Percentiles rank a stretch among this genome's conserved stretches.
phyloP scores from a whole-genome alignment of 2,329 filamentous ascomycete species.

The Fusarium scirpi region DNA sequence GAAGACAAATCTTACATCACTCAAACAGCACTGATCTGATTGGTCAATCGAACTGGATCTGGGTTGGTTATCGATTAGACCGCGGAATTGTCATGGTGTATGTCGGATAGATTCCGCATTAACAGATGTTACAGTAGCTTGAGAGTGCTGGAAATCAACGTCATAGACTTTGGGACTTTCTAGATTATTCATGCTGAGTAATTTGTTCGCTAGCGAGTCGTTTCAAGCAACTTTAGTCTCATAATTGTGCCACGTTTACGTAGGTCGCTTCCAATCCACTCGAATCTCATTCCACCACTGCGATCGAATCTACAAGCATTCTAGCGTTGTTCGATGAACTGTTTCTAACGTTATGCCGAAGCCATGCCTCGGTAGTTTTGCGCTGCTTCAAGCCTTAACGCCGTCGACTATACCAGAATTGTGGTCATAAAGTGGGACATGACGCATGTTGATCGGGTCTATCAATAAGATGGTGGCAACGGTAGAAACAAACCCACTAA shows the following conservation, averaged over 20 bases:
- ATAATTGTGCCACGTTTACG: not conserved
- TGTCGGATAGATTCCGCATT: not conserved
- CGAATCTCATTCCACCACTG: not conserved
- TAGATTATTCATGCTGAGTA: conserved; percentile 11
- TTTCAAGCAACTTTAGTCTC: no score
- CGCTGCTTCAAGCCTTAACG: not conserved
- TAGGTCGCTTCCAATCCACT: not conserved
- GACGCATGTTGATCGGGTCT: conserved; percentile 16
- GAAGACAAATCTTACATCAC: not conserved
- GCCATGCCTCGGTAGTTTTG: not conserved
- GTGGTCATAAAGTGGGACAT: conserved; percentile 24
- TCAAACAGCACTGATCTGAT: not conserved
- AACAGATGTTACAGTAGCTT: not conserved
- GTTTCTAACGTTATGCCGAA: not conserved
- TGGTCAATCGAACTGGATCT: not conserved
- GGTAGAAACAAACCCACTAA: not conserved
- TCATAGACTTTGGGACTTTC: conserved; percentile 8
- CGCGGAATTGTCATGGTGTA: no score
- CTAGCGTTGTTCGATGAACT: not conserved
- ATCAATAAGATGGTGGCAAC: not conserved
- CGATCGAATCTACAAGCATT: not conserved
- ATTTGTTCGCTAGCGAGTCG: not conserved
- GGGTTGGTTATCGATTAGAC: not conserved
- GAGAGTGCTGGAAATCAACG: not conserved
- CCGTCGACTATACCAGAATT: conserved; percentile 8